phyloP scores from a whole-genome alignment of 2,329 filamentous ascomycete species.

The Fusarium subtropicale region DNA sequence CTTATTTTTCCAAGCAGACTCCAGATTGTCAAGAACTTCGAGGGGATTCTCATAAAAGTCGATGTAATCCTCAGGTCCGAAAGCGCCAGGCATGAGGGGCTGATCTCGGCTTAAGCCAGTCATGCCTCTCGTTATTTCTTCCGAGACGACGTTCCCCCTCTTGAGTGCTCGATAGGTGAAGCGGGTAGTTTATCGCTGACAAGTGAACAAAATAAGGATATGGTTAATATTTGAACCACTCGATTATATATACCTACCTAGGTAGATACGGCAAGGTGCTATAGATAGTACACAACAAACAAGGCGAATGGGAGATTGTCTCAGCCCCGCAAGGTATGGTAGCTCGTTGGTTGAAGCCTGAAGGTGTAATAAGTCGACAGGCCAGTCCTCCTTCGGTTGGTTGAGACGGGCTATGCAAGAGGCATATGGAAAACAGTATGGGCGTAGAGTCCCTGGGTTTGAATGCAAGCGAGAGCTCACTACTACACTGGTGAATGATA shows the following conservation, averaged over 20 bases:
- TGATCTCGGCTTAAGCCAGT: conserved; percentile 28
- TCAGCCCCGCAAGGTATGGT: neutral
- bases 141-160: neutral
- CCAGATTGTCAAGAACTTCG: conserved; percentile 39
- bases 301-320: conserved; percentile 1
- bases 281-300: conserved; percentile 18
- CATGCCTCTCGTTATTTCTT: conserved; percentile 6
- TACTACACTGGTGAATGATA: conserved; percentile 1
- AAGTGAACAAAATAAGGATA: neutral
- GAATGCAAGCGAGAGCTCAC: neutral
- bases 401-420: conserved; percentile 5
- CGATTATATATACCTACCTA: conserved; percentile 1
- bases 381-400: conserved; percentile 2
- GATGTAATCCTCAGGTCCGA: conserved; percentile 48
- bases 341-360: conserved; percentile 2
- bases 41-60: conserved; percentile 49
- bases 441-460: neutral
- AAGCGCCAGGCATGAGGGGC: conserved; percentile 48
- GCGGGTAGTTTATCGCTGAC: neutral
- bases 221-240: conserved; percentile 8
- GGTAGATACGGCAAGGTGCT: too few species aligned
- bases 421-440: neutral
- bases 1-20: conserved; percentile 43
- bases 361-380: conserved; percentile 9
- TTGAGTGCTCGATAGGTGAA: neutral